A percentile compares a stretch with the other conserved stretches of the same genome.
phyloP scores from a whole-genome alignment of 2,329 filamentous ascomycete genomes.

The Colletotrichum tropicicola region DNA sequence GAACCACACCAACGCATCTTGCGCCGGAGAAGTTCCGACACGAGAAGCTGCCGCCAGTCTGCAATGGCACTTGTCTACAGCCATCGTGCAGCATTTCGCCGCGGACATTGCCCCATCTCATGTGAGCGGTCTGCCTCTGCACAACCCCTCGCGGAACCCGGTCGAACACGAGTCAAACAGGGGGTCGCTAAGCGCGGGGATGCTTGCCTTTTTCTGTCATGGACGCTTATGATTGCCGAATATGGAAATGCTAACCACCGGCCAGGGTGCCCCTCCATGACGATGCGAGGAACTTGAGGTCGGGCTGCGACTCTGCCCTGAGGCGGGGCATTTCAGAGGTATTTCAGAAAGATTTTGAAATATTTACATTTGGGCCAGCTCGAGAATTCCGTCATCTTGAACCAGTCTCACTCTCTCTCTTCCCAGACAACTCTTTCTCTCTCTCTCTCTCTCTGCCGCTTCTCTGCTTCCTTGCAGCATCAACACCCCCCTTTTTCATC shows the following conservation, averaged over 20 bases:
- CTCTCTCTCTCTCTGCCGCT: neutral
- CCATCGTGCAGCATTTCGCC: neutral
- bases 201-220: conserved; percentile 1
- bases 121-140: neutral
- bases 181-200: conserved; percentile 21
- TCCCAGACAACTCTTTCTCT: no score
- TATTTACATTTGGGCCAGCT: neutral
- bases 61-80: neutral
- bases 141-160: neutral
- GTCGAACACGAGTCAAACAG: conserved; percentile 22
- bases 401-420: neutral
- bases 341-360: neutral
- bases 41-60: no score
- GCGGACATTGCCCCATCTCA: neutral
- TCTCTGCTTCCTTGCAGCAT: neutral
- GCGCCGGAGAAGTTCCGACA: neutral
- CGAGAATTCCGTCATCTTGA: neutral
- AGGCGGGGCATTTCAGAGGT: conserved; percentile 5
- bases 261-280: conserved; percentile 2
- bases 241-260: neutral
- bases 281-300: neutral
- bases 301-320: neutral
- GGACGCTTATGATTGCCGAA: neutral
- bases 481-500: neutral
- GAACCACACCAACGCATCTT: neutral